These are phyloP conservation scores for Vaccinium vitisidaea DNA, from an alignment of 148 eudicot species.

Conservation along the genomic window DNA sequence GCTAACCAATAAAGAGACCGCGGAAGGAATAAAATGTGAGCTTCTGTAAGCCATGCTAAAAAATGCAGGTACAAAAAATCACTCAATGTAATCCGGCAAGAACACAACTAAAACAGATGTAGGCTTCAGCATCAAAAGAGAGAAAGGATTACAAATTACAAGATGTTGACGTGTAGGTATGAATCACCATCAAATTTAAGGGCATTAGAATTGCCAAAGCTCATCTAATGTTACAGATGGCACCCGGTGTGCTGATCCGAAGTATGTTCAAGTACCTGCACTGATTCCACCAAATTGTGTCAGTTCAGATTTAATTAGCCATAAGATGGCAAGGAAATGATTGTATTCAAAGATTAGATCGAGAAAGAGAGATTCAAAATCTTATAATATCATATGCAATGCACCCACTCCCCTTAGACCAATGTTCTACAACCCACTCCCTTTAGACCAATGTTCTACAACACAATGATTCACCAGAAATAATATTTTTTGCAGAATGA, in stretches of 20 bases:
- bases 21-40: not conserved
- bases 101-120: not conserved
- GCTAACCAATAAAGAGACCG: not conserved
- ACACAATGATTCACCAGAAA: not conserved
- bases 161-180: not conserved
- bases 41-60: not conserved
- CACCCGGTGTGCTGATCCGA: not conserved
- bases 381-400: not conserved
- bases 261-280: conserved; percentile 17
- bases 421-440: not conserved
- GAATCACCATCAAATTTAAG: not conserved
- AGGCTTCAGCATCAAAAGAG: not conserved
- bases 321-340: not conserved
- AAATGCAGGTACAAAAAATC: not conserved
- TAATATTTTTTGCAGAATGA: not conserved
- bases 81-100: not conserved
- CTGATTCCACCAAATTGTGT: not conserved
- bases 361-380: not conserved
- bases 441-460: not conserved
- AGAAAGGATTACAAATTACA: not conserved
- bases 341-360: not conserved
- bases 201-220: not conserved
- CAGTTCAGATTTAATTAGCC: not conserved
- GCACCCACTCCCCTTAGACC: not conserved
- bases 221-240: too few relatives aligned